Base-by-base conservation (phyloP, 2,329 filamentous ascomycete species). In the Aspergillus sp. region DNA sequence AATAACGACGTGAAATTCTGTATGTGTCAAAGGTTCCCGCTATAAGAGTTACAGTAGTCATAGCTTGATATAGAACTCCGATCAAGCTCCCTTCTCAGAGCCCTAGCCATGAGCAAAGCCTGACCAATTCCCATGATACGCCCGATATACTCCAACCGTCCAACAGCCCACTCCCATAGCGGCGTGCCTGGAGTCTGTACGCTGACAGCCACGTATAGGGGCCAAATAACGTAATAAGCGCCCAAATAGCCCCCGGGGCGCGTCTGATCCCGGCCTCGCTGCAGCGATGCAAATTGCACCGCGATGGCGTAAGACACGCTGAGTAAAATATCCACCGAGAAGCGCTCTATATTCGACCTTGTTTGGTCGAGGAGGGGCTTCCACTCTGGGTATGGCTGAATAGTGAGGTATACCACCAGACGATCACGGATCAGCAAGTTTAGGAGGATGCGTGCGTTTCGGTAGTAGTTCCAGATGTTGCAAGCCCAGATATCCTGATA, bases 401-500 rank as follows among this genome's bases (percentile, higher is more conserved):
- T 50, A 2, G 49, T 42, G 40, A 42, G 40, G 40, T 42, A 20
- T 32, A 14, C 30, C 35, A 35, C 11, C n/a, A 26, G 13, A 19
- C 40, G 40, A 22, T 46, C 42, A 3, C 41, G 32, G 14, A 45
- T 49, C 4, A 53, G 33, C n/a, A 49, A 40, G 14, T 53, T 53
- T 1, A 53, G 33, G 14, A 45, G 46, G 11, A 53, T 46, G 2
- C 51, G 51, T 14, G 46, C 51, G 14, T 45, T 53, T 4, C 51
- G 51, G 16, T 45, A 53, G 19, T 49, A 53, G 22, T 44, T 45
- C 51, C 51, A 53, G 14, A 53, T 43, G 35, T 53, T 53, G 41
- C 51, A 53, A 11, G 51, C 51, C 51, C 51, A 53, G 17, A 53
- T 20, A 20, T 53, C 51, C 3, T 22, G n/a, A n/a, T 53, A 53